These are phyloP conservation scores for Aspergillus pseudonomiae DNA, from an alignment of 2,329 filamentous ascomycete species.

Conservation along the genomic window DNA sequence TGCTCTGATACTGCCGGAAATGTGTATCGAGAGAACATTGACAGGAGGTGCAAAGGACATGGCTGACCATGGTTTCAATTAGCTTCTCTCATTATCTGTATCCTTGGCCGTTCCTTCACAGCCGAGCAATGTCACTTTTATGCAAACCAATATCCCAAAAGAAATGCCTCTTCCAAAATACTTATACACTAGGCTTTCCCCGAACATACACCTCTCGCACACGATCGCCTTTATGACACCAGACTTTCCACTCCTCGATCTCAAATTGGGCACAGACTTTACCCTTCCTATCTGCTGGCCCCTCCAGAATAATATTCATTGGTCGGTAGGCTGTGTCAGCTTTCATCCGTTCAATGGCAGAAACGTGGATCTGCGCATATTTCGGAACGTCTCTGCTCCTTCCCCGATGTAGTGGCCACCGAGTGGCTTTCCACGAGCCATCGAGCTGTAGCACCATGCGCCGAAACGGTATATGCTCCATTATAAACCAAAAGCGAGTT, in stretches of 20 bases:
- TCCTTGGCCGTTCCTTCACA: not conserved
- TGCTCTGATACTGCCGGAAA: not conserved
- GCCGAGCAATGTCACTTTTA: not conserved
- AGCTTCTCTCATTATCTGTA: not conserved
- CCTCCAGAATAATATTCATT: slow-evolving; percentile 67
- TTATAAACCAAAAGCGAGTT: slow-evolving; percentile 69
- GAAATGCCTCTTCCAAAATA: not conserved
- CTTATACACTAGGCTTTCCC: not conserved
- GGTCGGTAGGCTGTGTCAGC: slow-evolving; percentile 65
- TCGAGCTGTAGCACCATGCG: slow-evolving; percentile 68
- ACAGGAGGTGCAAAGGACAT: not conserved
- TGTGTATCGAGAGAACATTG: not conserved
- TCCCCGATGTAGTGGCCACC: slow-evolving; percentile 72
- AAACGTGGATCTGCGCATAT: slow-evolving; percentile 68
- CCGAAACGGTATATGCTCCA: slow-evolving; percentile 76
- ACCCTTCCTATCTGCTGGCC: not conserved
- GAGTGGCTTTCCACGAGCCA: slow-evolving; percentile 66
- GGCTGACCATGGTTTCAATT: not conserved
- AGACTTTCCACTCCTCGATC: slow-evolving; percentile 19
- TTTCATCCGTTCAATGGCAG: slow-evolving; percentile 69
- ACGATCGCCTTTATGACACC: slow-evolving; percentile 17
- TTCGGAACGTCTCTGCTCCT: slow-evolving; percentile 73
- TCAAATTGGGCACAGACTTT: slow-evolving; percentile 1
- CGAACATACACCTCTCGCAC: slow-evolving; percentile 20
- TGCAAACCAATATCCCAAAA: not conserved